Evolutionary conservation across 2,329 filamentous ascomycete species (phyloP).

Genomic region (Pezicula neosporulosa): DNA sequence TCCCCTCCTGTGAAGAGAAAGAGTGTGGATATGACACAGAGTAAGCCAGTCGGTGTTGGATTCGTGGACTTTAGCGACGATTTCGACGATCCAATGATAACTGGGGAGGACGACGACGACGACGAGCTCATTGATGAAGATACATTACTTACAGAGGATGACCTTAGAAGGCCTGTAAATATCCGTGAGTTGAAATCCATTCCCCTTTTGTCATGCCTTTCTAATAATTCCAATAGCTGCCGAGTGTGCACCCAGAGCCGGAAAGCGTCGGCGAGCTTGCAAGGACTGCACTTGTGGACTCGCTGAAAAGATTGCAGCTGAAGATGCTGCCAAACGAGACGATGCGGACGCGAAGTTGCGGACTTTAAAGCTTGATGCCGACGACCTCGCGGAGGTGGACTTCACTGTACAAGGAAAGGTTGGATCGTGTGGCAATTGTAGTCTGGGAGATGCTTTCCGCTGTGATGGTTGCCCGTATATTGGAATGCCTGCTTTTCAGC

Average conservation of each 20-base stretch:
- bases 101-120: constrained; percentile 56
- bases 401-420: constrained; percentile 98
- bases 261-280: constrained; percentile 88
- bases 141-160: constrained; percentile 78
- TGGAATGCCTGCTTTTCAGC: constrained; percentile 92
- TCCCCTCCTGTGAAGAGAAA: constrained; percentile 26
- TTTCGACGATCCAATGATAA: constrained; percentile 46
- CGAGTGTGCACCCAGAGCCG: constrained; percentile 82
- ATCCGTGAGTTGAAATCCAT: constrained; percentile 64
- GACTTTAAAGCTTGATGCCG: constrained; percentile 66
- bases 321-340: constrained; percentile 68
- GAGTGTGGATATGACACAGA: constrained; percentile 18
- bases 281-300: constrained; percentile 98
- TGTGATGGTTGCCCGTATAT: constrained; percentile 79
- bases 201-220: background rate
- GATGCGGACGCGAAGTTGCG: constrained; percentile 62
- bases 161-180: constrained; percentile 72
- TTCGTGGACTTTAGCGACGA: constrained; percentile 68
- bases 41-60: constrained; percentile 54
- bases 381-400: constrained; percentile 86
- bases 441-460: constrained; percentile 84
- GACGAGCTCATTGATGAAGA: constrained; percentile 93
- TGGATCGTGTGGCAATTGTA: constrained; percentile 91
- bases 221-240: constrained; percentile 50
- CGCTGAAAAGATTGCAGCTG: constrained; percentile 78